phyloP scores from a whole-genome alignment of 1,284 basidiomycete species.

The Cryptococcus maquisensis region DNA sequence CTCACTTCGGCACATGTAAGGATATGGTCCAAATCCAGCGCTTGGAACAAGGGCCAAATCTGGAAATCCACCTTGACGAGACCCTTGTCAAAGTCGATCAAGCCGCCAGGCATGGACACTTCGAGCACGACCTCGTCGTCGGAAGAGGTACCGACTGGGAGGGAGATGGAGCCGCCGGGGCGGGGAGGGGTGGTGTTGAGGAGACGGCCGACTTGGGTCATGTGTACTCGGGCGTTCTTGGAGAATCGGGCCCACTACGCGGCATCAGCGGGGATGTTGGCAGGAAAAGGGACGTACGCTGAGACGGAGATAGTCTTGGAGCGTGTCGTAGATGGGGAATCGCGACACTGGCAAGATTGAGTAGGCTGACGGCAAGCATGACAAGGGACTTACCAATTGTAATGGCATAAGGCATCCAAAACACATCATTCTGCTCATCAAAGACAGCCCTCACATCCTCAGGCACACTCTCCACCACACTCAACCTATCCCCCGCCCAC shows the following conservation, averaged over 20 bases:
- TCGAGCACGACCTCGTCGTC: constrained; percentile 37
- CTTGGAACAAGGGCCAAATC: constrained; percentile 96
- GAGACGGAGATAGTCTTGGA: constrained; percentile 86
- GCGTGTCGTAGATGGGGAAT: constrained; percentile 85
- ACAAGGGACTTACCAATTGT: constrained; percentile 50
- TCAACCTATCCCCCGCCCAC: constrained; percentile 29
- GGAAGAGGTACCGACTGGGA: constrained; percentile 24
- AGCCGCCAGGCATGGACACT: constrained; percentile 47
- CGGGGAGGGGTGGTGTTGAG: constrained; percentile 63
- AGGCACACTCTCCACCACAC: constrained; percentile 15
- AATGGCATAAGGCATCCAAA: constrained; percentile 86
- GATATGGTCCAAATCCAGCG: constrained; percentile 88
- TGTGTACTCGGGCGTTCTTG: constrained; percentile 60
- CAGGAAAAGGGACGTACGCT: constrained; percentile 22
- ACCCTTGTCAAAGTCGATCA: constrained; percentile 49
- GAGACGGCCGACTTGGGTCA: constrained; percentile 46
- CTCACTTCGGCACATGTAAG: constrained; percentile 84
- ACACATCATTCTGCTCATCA: constrained; percentile 65
- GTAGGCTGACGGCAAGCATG: not conserved
- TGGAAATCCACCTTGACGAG: constrained; percentile 61
- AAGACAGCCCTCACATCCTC: constrained; percentile 27
- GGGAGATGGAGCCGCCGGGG: constrained; percentile 60
- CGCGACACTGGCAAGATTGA: constrained; percentile 63
- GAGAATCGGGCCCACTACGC: constrained; percentile 82
- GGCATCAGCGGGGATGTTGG: not conserved